Evolutionary conservation across 768 basidiomycete species (phyloP).

Genomic region (Russula griseocarnosa): DNA sequence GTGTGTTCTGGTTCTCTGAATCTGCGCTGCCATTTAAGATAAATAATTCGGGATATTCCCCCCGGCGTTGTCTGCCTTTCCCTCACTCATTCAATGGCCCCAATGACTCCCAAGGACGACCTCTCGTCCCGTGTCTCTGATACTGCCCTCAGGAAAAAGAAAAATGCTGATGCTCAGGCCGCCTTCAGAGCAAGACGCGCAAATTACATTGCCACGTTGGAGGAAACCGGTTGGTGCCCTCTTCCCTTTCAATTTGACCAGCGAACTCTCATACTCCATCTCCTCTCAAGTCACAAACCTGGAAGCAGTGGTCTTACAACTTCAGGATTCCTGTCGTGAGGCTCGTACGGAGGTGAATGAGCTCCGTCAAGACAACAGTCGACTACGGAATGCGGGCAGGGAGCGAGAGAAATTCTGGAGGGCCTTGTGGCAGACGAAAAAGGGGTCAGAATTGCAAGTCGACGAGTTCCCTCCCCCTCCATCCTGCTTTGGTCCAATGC

Average conservation of each 20-base stretch:
- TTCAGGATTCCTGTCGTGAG: slow-evolving; percentile 77
- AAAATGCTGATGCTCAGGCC: slow-evolving; percentile 87
- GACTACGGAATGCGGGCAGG: slow-evolving; percentile 57
- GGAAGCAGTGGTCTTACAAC: slow-evolving; percentile 77
- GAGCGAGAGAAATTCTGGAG: slow-evolving; percentile 76
- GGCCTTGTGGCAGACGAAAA: slow-evolving; percentile 62
- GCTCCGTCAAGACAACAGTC: slow-evolving; percentile 60
- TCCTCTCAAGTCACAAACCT: slow-evolving; percentile 63
- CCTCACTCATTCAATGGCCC: slow-evolving; percentile 31
- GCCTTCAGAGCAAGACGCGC: slow-evolving; percentile 77
- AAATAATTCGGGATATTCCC: slow-evolving; percentile 29
- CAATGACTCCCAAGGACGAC: slow-evolving; percentile 38
- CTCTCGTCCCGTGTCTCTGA: slow-evolving; percentile 50
- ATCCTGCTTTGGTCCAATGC: slow-evolving; percentile 29
- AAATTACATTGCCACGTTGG: slow-evolving; percentile 83
- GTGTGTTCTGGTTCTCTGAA: slow-evolving; percentile 62
- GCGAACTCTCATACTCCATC: slow-evolving; percentile 23
- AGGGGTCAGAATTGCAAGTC: slow-evolving; percentile 34
- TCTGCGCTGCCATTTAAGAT: slow-evolving; percentile 46
- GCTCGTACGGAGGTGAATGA: slow-evolving; percentile 57
- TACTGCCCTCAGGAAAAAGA: slow-evolving; percentile 75
- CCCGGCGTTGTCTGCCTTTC: slow-evolving; percentile 27
- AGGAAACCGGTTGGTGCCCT: slow-evolving; percentile 58
- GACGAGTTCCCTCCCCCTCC: slow-evolving; percentile 29
- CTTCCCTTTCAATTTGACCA: slow-evolving; percentile 16